Percentiles rank a stretch among this genome's conserved stretches.
phyloP scores from a whole-genome alignment of 371 early-diverging fungal species.

The Apophysomyces trapeziformis region DNA sequence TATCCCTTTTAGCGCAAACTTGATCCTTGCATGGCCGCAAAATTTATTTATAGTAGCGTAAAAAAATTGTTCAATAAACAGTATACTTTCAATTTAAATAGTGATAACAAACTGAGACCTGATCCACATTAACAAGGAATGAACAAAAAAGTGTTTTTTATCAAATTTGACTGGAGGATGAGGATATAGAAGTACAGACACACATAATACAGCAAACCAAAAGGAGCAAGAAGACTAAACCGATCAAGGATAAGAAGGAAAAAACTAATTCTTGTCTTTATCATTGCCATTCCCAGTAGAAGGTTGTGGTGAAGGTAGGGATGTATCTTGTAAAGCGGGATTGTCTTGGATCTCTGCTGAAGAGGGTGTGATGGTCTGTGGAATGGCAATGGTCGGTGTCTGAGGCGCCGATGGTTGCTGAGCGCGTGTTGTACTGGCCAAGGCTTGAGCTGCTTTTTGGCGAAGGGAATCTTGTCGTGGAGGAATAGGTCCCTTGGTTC shows the following conservation, averaged over 20 bases:
- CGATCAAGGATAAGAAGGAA: too few relatives aligned
- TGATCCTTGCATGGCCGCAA: too few relatives aligned
- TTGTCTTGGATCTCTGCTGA: conserved; percentile 1
- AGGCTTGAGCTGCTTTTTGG: background rate
- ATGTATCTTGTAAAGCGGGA: conserved; percentile 1
- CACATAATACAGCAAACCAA: background rate
- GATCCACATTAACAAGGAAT: too few relatives aligned
- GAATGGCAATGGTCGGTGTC: conserved; percentile 25
- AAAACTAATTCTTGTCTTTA: background rate
- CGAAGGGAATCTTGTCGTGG: conserved; percentile 26
- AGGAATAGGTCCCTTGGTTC: conserved; percentile 4
- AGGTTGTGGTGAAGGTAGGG: background rate
- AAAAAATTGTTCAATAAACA: too few relatives aligned
- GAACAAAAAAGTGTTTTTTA: background rate
- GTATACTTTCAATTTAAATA: too few relatives aligned
- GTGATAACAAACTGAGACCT: too few relatives aligned
- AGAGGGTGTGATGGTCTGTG: conserved; percentile 6
- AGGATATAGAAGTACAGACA: conserved; percentile 2
- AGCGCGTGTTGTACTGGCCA: background rate
- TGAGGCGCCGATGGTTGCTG: conserved; percentile 18
- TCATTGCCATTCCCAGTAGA: background rate
- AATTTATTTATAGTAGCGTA: too few relatives aligned
- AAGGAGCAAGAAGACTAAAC: background rate
- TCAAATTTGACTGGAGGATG: background rate
- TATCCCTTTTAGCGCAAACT: too few relatives aligned